These are phyloP conservation scores for Solanum arcanum DNA, from an alignment of 257 asterid species.

Conservation along the genomic window DNA sequence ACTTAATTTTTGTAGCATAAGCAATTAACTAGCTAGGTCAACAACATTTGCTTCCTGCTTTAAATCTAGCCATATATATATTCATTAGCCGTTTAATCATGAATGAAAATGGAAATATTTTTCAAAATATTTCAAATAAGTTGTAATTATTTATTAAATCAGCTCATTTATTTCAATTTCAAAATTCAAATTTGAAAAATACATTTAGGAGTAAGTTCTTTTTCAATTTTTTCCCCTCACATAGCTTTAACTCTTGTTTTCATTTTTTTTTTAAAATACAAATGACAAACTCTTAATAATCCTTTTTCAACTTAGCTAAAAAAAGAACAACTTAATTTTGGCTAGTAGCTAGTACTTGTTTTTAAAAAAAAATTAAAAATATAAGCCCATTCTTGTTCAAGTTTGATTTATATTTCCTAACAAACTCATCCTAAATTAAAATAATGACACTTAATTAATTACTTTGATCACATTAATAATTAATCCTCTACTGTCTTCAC, in stretches of 20 bases:
- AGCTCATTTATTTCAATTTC: neutral
- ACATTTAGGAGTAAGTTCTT: neutral
- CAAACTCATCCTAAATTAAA: neutral
- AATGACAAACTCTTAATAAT: no score
- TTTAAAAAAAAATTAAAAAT: no score
- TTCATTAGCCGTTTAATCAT: neutral
- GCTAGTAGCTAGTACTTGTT: neutral
- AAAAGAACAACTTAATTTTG: no score
- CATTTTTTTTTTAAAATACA: neutral
- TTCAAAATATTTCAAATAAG: neutral
- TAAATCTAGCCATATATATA: neutral
- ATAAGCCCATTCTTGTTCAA: neutral
- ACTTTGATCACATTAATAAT: neutral
- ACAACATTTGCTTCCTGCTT: neutral
- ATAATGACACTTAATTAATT: neutral
- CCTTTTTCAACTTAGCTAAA: neutral
- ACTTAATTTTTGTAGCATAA: neutral
- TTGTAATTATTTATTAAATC: neutral
- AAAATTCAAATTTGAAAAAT: neutral
- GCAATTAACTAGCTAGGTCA: neutral
- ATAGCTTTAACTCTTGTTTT: neutral
- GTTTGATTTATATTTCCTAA: neutral
- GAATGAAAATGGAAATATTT: neutral
- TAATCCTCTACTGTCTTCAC: neutral
- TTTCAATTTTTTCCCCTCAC: neutral